Base-by-base conservation (phyloP, 176 grass and related monocot genomes). In the Microstegium vimineum region DNA sequence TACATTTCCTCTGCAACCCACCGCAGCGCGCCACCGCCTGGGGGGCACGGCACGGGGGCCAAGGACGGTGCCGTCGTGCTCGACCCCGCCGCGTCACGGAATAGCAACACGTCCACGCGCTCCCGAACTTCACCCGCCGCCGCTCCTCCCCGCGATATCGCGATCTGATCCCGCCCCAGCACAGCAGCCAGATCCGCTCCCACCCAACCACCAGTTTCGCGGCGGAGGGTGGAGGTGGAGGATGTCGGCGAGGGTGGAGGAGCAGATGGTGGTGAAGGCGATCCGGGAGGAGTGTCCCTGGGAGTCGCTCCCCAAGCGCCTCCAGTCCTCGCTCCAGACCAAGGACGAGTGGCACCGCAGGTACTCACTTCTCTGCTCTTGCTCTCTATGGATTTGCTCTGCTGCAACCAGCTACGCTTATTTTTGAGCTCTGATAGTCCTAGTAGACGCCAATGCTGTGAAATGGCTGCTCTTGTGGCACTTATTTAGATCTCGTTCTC, bases 261-360 rank as follows among this genome's bases (percentile, higher is more conserved):
- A 99, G 73, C 90, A 99, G 87, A 87, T 95, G 82, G 82, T 99
- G 51, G 81, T 90, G 80, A 99, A 99, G 84, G 89, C 89, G 18
- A 95, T 99, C 73, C 82, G 85, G 80, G 96, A 99, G 82, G 93
- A 99, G 80, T 94, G 91, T 66, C 56, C 77, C 8, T 99, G 92
- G 90, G 96, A 99, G 37, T 91, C 82, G 31, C 89, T 99, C 31
- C 91, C 96, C n/a, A 99, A 92, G 89, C 86, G 96, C 71, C 87
- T 99, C 41, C 93, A 95, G 77, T 62, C 84, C 23, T 83, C 82
- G 12, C 85, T 99, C 23, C 75, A 80, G 47, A 92, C 85, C 42
- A 95, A 94, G 83, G 96, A 99, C 10, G 93, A 99, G 81, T 99
- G 96, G 96, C 93, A 99, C 73, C 87, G 85, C 74, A 91, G 94